Conservation (phyloP, 176 grass and related monocot genomes). For the Oryza rufipogon region DNA sequence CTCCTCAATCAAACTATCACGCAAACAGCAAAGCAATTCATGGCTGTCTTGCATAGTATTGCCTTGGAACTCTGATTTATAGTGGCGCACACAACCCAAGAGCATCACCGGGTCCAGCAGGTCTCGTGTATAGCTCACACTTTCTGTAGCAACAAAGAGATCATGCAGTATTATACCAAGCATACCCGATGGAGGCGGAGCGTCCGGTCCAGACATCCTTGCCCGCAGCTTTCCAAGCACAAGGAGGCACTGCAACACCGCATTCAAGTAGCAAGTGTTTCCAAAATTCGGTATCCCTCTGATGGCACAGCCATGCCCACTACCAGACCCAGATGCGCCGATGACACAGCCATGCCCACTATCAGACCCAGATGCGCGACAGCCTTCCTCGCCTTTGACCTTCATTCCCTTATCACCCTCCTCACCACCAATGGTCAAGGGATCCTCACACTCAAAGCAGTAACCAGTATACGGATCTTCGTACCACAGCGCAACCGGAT, state of each 20-base stretch:
- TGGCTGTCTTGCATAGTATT: slow-evolving; percentile 62
- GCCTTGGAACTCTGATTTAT: slow-evolving; percentile 30
- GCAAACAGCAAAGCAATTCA: slow-evolving; percentile 39
- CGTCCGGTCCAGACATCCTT: slow-evolving; percentile 44
- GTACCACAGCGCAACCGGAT: slow-evolving; percentile 53
- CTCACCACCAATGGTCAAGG: not conserved
- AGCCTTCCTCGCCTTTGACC: not conserved
- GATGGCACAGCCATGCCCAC: slow-evolving; percentile 22
- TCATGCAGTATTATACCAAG: slow-evolving; percentile 52
- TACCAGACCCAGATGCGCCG: not conserved
- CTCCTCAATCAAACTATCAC: slow-evolving; percentile 25
- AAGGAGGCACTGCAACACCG: slow-evolving; percentile 41
- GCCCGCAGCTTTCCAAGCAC: slow-evolving; percentile 54
- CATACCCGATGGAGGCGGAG: slow-evolving; percentile 9
- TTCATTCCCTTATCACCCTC: not conserved
- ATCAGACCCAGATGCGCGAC: not conserved
- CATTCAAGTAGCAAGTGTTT: too few relatives aligned
- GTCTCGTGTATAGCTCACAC: slow-evolving; percentile 23
- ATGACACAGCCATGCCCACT: slow-evolving; percentile 24
- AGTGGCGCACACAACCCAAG: slow-evolving; percentile 26
- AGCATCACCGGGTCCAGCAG: slow-evolving; percentile 42
- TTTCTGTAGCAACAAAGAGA: slow-evolving; percentile 53
- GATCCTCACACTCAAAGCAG: slow-evolving; percentile 59
- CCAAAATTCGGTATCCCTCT: too few relatives aligned
- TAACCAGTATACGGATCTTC: slow-evolving; percentile 47